Conservation (phyloP, 2,329 filamentous ascomycete species). For the Curvularia sp. region DNA sequence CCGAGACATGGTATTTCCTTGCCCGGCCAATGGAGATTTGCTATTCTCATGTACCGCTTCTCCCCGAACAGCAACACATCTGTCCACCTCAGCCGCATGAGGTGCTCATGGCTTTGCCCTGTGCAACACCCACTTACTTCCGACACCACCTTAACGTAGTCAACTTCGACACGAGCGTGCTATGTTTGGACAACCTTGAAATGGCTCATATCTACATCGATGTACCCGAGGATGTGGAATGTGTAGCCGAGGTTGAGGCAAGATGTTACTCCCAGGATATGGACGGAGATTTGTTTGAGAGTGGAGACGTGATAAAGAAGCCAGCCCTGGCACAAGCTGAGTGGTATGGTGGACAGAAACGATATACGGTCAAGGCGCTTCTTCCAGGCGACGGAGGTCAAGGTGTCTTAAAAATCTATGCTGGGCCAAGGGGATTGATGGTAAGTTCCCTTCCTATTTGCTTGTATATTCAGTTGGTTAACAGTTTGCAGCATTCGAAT, state of each 20-base stretch:
- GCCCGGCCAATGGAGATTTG: slow-evolving; percentile 85
- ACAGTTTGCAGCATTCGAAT: slow-evolving; percentile 72
- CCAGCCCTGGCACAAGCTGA: slow-evolving; percentile 88
- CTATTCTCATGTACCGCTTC: slow-evolving; percentile 92
- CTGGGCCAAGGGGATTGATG: slow-evolving; percentile 93
- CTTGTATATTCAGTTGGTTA: slow-evolving; percentile 15
- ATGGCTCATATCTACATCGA: slow-evolving; percentile 89
- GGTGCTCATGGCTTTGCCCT: slow-evolving; percentile 83
- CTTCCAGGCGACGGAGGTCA: slow-evolving; percentile 91
- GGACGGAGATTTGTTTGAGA: slow-evolving; percentile 94
- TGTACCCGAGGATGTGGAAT: slow-evolving; percentile 88
- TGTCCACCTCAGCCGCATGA: slow-evolving; percentile 87
- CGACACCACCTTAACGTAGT: slow-evolving; percentile 78
- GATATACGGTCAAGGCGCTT: slow-evolving; percentile 91
- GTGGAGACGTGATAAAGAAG: slow-evolving; percentile 83
- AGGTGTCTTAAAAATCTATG: slow-evolving; percentile 88
- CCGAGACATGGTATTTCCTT: slow-evolving; percentile 95
- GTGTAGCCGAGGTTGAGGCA: slow-evolving; percentile 90
- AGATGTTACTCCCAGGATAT: slow-evolving; percentile 78
- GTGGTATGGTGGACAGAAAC: slow-evolving; percentile 86
- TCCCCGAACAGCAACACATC: slow-evolving; percentile 89
- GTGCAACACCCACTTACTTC: slow-evolving; percentile 87
- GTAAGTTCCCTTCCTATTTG: slow-evolving; percentile 37
- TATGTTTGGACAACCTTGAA: slow-evolving; percentile 88
- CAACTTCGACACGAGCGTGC: slow-evolving; percentile 88